Conservation (phyloP, 768 basidiomycete genomes). For the Collybia sordida region DNA sequence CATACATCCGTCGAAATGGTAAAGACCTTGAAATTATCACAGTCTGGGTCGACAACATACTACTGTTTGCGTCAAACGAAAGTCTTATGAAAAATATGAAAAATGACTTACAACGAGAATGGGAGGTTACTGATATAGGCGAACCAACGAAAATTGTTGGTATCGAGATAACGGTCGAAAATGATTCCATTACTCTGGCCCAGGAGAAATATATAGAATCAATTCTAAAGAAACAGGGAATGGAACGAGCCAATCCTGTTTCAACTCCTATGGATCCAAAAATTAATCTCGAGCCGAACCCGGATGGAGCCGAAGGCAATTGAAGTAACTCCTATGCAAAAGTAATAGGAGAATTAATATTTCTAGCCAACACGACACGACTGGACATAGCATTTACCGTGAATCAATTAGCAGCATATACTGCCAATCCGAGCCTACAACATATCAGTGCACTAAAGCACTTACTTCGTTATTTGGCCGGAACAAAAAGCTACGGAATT, state of each 20-base stretch:
- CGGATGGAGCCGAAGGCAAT: neutral
- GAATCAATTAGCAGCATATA: neutral
- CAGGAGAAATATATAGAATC: neutral
- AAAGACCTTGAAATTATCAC: neutral
- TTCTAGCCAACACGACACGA: neutral
- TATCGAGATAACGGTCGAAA: neutral
- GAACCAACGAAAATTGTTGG: neutral
- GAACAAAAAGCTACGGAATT: slow-evolving; percentile 1
- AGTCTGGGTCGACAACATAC: slow-evolving; percentile 10
- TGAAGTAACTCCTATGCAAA: neutral
- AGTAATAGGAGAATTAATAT: neutral
- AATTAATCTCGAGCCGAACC: neutral
- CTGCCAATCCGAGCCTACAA: neutral
- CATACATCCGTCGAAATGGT: neutral
- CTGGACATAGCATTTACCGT: neutral
- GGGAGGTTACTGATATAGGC: slow-evolving; percentile 12
- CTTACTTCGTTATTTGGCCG: neutral
- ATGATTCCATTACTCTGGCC: neutral
- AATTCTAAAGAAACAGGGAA: neutral
- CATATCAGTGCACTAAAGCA: neutral
- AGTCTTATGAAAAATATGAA: slow-evolving; percentile 3
- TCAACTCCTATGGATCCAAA: neutral
- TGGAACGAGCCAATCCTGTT: neutral
- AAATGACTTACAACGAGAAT: neutral
- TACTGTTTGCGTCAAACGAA: slow-evolving; percentile 3